Evolutionary conservation across 2,329 filamentous ascomycete species (phyloP), one percentile per base, ranked within the genome.

Genomic region (Endocalyx cinctus): DNA sequence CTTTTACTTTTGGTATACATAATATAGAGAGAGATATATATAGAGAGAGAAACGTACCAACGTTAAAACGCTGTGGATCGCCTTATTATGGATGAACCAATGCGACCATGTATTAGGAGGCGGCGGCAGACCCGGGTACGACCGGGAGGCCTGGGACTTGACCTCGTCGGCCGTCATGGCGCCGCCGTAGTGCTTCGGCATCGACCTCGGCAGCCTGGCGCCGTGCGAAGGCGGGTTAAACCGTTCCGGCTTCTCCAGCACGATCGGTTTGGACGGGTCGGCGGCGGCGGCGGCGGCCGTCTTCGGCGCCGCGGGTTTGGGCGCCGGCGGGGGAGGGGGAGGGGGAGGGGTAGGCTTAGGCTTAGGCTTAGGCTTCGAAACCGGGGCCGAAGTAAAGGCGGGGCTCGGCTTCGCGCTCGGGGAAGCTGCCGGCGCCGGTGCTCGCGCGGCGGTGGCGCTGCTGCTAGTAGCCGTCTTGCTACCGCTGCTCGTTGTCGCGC

Each of bases 141-240:
- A 69, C 59, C 77, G 84, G 44, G 63, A 74, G 46, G 69, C 72
- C 67, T 87, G 87, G 40, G 72, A 73, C 42, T 74, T 66, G 31
- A 70, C 63, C 59, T 94, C 83, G 32, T 80, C 72, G 14, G 72
- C 66, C 12, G 77, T 79, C 40, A 88, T 63, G 15, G 77, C 64
- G 13, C 87, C 84, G 23, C 87, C 88, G 56, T 94, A 94, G 59
- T 82, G 78, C 49, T 73, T 71, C 18, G 82, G 79, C 6, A 67
- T 58, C 17, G 54, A 53, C 15, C 33, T 60, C 61, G 74, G 69
- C 19, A 87, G 72, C 6, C 84, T 72, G 15, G 84, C 69, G 10
- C 84, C 82, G 59, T 97, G 92, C 0, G 90, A 97, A 0, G 92
- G 92, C 3, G 92, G 90, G 29, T 86, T 86, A 71, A 95, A 97